Percentiles rank a stretch among this genome's conserved stretches.
Conservation (phyloP, 2,329 filamentous ascomycete species). For the Alternaria triticimaculans region DNA sequence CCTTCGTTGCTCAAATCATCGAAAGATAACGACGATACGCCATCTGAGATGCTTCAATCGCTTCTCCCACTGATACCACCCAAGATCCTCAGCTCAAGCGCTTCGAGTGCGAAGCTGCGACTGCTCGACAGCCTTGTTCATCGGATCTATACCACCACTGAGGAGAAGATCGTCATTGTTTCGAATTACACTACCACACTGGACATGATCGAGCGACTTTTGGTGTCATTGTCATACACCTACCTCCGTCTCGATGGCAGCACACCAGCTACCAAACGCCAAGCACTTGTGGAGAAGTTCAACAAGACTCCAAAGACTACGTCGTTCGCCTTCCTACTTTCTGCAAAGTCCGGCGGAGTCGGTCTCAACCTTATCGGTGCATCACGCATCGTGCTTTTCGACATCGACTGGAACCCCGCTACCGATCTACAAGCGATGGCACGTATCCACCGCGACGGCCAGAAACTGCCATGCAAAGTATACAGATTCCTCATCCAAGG, state of each 20-base stretch:
- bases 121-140: conserved; percentile 71
- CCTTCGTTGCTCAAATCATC: conserved; percentile 66
- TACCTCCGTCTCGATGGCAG: conserved; percentile 74
- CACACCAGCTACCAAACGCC: conserved; percentile 68
- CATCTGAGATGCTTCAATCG: conserved; percentile 53
- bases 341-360: conserved; percentile 73
- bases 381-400: conserved; percentile 72
- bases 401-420: conserved; percentile 78
- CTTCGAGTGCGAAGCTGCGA: conserved; percentile 69
- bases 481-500: conserved; percentile 73
- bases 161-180: conserved; percentile 76
- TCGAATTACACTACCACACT: conserved; percentile 78
- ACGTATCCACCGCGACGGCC: conserved; percentile 74
- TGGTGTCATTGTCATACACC: conserved; percentile 65
- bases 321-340: conserved; percentile 73
- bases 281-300: conserved; percentile 73
- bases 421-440: conserved; percentile 78
- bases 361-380: conserved; percentile 76
- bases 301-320: conserved; percentile 64
- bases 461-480: conserved; percentile 71
- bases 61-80: conserved; percentile 61
- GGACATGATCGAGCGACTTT: conserved; percentile 68
- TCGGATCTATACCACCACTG: conserved; percentile 64
- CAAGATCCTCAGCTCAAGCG: conserved; percentile 62
- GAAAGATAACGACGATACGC: conserved; percentile 55